Evolutionary conservation across 2,329 filamentous ascomycete species (phyloP), one percentile per base, ranked within the genome.

Genomic region (Endoconidiophora polonica): DNA sequence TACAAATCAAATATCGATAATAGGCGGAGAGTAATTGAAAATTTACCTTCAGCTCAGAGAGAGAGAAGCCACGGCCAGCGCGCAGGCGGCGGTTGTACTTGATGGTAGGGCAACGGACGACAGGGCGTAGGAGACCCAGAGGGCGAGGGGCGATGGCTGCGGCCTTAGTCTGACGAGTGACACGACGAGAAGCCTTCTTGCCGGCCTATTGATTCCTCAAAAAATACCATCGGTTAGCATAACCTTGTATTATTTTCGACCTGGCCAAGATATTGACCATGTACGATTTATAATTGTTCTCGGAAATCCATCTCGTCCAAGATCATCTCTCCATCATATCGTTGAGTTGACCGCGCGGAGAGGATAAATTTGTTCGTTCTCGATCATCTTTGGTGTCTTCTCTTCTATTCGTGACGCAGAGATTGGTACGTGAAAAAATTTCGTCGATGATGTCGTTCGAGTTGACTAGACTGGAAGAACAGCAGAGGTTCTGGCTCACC

Each of bases 71-170:
- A 77, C 91, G 87, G 70, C 91, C 91, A 66, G 86, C 80, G 68
- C 91, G 83, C 66, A 93, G 84, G 68, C 87, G 87, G 68, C 91
- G 88, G 86, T 98, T 98, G 80, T 98, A 94, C 79, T 93, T 94
- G 77, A 95, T 72, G 63, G 86, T 90, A 66, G 91, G 90, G 83
- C 90, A 96, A 76, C 88, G 85, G 62, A 98, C 90, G 70, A 96
- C 74, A 60, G 91, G 91, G 68, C 88, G 82, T 67, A 98, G 79
- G 73, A 86, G 88, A 79, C 98, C 91, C 71, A 95, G 85, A 61
- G 91, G 91, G 64, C 91, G 87, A 66, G 91, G 91, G 67, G 91
- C 91, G 65, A 96, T 76, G 65, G 86, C 83, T 63, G 87, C 88
- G 66, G 90, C 90, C 84, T 96, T 98, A 63, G 83, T 80, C 68